phyloP scores from a whole-genome alignment of 1,284 basidiomycete species.

The Meira miltonrushii region DNA sequence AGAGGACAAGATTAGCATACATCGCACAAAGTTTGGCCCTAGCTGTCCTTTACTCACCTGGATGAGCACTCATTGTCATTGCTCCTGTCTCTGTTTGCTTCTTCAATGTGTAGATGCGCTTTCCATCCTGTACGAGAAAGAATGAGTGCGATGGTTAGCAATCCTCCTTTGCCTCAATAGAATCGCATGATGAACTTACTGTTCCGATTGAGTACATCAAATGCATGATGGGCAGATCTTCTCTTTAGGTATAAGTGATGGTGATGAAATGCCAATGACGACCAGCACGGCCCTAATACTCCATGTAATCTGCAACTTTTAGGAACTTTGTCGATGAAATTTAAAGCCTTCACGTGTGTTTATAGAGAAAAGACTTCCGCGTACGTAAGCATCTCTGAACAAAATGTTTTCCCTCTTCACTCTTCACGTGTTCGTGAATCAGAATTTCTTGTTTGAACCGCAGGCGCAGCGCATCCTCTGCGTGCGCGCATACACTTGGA shows the following conservation, averaged over 20 bases:
- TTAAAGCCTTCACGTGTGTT: too few relatives aligned
- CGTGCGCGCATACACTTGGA: too few relatives aligned
- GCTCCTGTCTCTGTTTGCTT: conserved; percentile 41
- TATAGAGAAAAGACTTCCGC: too few relatives aligned
- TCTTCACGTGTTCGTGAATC: too few relatives aligned
- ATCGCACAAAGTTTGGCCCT: neutral
- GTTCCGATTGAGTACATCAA: conserved; percentile 49
- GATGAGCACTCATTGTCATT: conserved; percentile 49
- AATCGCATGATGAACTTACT: conserved; percentile 23
- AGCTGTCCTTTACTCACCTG: conserved; percentile 17
- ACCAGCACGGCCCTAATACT: too few relatives aligned
- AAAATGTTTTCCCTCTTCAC: too few relatives aligned
- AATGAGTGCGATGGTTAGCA: neutral
- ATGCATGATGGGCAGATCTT: conserved; percentile 39
- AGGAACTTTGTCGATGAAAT: too few relatives aligned
- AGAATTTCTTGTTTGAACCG: too few relatives aligned
- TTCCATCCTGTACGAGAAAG: conserved; percentile 35
- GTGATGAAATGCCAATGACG: neutral
- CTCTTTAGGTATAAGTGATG: neutral
- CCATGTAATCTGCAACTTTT: too few relatives aligned
- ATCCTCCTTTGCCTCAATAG: neutral
- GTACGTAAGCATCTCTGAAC: too few relatives aligned
- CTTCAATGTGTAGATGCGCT: conserved; percentile 51
- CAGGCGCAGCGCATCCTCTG: too few relatives aligned
- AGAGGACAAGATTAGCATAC: neutral